Base-by-base conservation (phyloP, 805 yeast genomes). In the Osmozyma mogii region DNA sequence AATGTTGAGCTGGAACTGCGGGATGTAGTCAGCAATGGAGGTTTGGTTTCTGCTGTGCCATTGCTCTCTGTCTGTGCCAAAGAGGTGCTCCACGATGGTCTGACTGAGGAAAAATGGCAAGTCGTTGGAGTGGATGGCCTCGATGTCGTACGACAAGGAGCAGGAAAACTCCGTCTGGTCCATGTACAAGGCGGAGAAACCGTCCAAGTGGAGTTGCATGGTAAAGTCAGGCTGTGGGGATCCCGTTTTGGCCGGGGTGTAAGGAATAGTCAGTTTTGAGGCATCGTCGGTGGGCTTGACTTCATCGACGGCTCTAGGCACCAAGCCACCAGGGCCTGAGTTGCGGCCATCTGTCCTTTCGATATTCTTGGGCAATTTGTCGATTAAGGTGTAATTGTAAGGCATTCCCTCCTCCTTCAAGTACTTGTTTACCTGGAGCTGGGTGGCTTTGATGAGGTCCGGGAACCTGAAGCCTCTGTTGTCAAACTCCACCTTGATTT, bases 71-170 rank as follows among this genome's bases (percentile, higher is more conserved):
- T 60, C 65, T 3, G 61, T 41, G 5, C 29, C 31, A 11, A 60
- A 26, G n/a, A 62, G 40, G 34, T 52, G 56, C 18, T 59, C 50
- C 9, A 52, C 23, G 4, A 59, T 36, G 2, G 58, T 49, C 40
- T 75, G 80, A 0, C 81, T 65, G 3, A 77, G 59, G 35, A 64
- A 70, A 40, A 65, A 78, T 2, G 92, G 87, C 22, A 79, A 55
- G 37, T 70, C 80, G 40, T 79, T 80, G 21, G 61, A 56, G 33
- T 67, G 66, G 11, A 78, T 63, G 9, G 72, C 47, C 0, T 55
- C 60, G 25, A 63, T 35, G 9, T 68, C 49, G 41, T 70, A 70
- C 32, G 44, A 21, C 34, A 41, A 21, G 8, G 23, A 21, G 9
- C 13, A 8, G 7, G 23, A 9, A 5, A 21, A n/a, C 23, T 21